phyloP scores from a whole-genome alignment of 495 filamentous ascomycete species.

The Penicillium herquei region DNA sequence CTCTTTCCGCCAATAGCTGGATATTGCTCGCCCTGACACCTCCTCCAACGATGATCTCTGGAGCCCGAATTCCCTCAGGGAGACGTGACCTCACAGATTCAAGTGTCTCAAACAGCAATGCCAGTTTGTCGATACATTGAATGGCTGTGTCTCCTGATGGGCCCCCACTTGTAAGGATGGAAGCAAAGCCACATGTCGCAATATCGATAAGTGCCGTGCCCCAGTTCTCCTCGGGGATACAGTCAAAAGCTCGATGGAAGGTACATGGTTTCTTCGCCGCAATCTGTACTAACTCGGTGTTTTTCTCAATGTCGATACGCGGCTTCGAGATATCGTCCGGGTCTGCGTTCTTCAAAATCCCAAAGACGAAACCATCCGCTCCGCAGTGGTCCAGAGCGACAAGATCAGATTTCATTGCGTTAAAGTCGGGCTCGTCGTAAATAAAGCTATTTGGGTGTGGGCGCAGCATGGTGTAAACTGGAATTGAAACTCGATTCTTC shows the following conservation, averaged over 20 bases:
- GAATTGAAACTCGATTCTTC: slow-evolving; percentile 32
- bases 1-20: slow-evolving; percentile 19
- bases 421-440: slow-evolving; percentile 38
- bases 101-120: slow-evolving; percentile 2
- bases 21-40: slow-evolving; percentile 42
- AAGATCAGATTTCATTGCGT: slow-evolving; percentile 40
- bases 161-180: slow-evolving; percentile 50
- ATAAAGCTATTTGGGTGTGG: slow-evolving; percentile 41
- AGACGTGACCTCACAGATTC: neutral
- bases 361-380: slow-evolving; percentile 54
- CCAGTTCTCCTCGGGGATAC: slow-evolving; percentile 28
- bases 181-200: slow-evolving; percentile 40
- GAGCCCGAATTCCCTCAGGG: neutral
- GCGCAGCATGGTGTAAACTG: slow-evolving; percentile 52
- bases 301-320: slow-evolving; percentile 36
- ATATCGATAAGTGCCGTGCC: slow-evolving; percentile 31
- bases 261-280: slow-evolving; percentile 47
- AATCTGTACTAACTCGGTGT: slow-evolving; percentile 35
- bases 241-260: slow-evolving; percentile 55
- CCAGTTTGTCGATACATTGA: slow-evolving; percentile 18
- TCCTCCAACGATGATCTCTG: slow-evolving; percentile 36
- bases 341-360: slow-evolving; percentile 28
- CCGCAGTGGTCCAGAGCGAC: slow-evolving; percentile 25
- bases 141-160: slow-evolving; percentile 17
- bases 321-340: neutral